phyloP scores from a whole-genome alignment of 1,284 basidiomycete genomes.

The Wallemia ichthyophaga region DNA sequence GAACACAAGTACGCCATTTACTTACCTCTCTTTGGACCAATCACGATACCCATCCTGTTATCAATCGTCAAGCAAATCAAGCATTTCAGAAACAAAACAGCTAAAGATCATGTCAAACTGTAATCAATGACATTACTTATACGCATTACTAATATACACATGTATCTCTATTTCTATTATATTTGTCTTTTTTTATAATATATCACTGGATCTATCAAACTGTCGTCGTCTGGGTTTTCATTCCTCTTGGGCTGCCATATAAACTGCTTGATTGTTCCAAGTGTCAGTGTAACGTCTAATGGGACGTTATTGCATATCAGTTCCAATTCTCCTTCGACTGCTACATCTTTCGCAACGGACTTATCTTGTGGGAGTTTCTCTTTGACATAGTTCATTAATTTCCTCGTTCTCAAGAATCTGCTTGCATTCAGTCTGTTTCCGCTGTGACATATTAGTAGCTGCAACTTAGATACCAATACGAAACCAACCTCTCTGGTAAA shows the following conservation, averaged over 20 bases:
- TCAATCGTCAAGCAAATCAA: neutral
- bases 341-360: neutral
- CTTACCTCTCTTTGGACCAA: conserved; percentile 11
- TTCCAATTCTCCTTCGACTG: conserved; percentile 42
- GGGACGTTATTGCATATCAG: conserved; percentile 55
- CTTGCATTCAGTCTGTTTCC: conserved; percentile 69
- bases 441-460: conserved; percentile 12
- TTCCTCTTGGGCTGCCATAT: conserved; percentile 39
- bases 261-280: conserved; percentile 61
- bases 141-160: no score
- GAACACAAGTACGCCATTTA: conserved; percentile 13
- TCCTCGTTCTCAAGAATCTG: conserved; percentile 50
- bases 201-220: neutral
- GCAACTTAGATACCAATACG: no score
- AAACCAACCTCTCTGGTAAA: conserved; percentile 42
- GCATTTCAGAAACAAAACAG: neutral
- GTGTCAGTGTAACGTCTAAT: conserved; percentile 53
- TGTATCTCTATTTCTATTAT: no score
- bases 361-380: conserved; percentile 30
- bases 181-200: neutral
- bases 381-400: conserved; percentile 55
- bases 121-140: no score
- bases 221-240: neutral
- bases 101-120: no score
- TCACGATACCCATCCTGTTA: conserved; percentile 2